Evolutionary conservation across 495 filamentous ascomycete species (phyloP).

Genomic region (Cercophora scortea): DNA sequence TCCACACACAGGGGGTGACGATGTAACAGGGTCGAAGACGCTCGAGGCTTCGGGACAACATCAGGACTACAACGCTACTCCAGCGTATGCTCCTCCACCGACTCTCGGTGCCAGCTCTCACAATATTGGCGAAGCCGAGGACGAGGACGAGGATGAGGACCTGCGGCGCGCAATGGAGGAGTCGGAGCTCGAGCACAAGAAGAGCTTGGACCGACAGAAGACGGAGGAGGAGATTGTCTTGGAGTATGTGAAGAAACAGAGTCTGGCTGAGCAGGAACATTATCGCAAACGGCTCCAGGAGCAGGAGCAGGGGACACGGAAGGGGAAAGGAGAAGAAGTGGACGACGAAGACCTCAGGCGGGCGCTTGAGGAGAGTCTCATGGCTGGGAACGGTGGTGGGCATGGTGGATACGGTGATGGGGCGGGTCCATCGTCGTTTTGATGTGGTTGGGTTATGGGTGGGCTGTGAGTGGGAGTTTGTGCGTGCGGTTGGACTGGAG

Average conservation of each 20-base stretch:
- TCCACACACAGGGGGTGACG: no score
- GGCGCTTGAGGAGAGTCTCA: constrained; percentile 43
- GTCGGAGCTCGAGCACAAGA: constrained; percentile 31
- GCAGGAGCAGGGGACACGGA: constrained; percentile 5
- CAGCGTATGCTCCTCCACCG: background rate
- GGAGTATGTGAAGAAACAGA: constrained; percentile 73
- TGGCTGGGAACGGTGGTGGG: background rate
- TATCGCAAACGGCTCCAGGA: constrained; percentile 14
- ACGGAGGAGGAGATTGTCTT: constrained; percentile 67
- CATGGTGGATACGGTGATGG: background rate
- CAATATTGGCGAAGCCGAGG: background rate
- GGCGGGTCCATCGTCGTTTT: background rate
- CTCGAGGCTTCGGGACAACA: constrained; percentile 19
- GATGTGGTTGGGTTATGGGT: background rate
- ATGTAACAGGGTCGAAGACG: no score
- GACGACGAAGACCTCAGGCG: constrained; percentile 38
- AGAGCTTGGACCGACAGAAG: constrained; percentile 31
- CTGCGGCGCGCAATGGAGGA: constrained; percentile 39
- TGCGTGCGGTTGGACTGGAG: no score
- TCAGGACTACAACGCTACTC: background rate
- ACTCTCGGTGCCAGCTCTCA: background rate
- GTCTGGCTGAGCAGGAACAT: constrained; percentile 57
- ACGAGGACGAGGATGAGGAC: constrained; percentile 30
- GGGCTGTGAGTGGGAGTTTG: background rate
- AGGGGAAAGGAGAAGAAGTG: constrained; percentile 18